A percentile compares a stretch with the other conserved stretches of the same genome.
Evolutionary conservation across 2,329 filamentous ascomycete species (phyloP).

Genomic region (Penicillium concentricum): DNA sequence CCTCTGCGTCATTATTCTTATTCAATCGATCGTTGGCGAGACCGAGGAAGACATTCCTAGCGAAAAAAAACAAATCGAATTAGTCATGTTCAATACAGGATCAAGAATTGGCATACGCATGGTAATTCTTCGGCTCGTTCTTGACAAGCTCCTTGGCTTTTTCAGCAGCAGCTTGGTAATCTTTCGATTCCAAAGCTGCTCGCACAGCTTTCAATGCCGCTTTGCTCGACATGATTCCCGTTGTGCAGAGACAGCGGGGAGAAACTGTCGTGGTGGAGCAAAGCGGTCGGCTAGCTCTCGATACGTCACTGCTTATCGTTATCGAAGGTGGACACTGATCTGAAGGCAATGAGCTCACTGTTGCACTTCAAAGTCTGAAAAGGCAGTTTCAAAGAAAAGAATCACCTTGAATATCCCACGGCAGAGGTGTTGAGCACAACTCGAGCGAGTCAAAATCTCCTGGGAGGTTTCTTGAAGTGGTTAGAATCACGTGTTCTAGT

Average conservation of each 20-base stretch:
- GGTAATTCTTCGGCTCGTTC: constrained; percentile 75
- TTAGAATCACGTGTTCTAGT: constrained; percentile 1
- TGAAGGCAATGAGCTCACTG: neutral
- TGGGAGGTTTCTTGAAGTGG: neutral
- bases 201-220: constrained; percentile 78
- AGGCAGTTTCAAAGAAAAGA: neutral
- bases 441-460: neutral
- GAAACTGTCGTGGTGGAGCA: constrained; percentile 19
- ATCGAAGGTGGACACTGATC: constrained; percentile 7
- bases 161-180: constrained; percentile 72
- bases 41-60: constrained; percentile 78
- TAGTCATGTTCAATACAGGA: constrained; percentile 1
- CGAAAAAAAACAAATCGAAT: constrained; percentile 10
- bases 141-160: constrained; percentile 69
- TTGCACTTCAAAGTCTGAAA: neutral
- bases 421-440: neutral
- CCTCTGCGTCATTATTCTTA: constrained; percentile 69
- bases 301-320: constrained; percentile 30
- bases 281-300: constrained; percentile 15
- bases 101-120: constrained; percentile 59
- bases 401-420: neutral
- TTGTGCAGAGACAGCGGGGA: constrained; percentile 21
- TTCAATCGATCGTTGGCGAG: constrained; percentile 78
- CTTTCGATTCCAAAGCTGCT: constrained; percentile 71
- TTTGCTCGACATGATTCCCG: constrained; percentile 54